Base-by-base conservation (phyloP, 192 early-diverging fungal genomes). In the Podila horticola region DNA sequence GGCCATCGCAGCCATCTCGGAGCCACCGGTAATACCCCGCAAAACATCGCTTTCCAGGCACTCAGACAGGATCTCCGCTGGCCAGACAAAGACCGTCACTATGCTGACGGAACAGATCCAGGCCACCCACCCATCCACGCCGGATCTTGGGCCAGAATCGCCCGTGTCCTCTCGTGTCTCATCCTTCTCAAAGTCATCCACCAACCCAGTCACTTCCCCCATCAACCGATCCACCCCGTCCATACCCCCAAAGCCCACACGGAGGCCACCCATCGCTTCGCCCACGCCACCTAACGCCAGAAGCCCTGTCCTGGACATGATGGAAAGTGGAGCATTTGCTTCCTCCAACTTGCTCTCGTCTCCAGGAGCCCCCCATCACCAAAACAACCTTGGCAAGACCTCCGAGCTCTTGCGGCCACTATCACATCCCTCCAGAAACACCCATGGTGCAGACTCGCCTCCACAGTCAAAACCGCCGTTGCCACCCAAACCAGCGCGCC, bases 401-500 rank as follows among this genome's bases (percentile, higher is more conserved):
- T 19, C n/a, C 9, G 52, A 55, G 24, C 59, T 31, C 15, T 3
- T 58, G 2, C 52, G 77, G 10, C 71, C 75, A 45, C 75, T 64
- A n/a, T 79, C 77, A 24, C 36, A 69, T 59, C 71, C 77, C 24
- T 41, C 38, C 17, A 69, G 64, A 11, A 58, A 31, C 36, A 61
- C 48, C 13, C 15, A 15, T 38, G 66, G 66, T 15, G 61, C 49
- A 20, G 69, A 75, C n/a, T 75, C 75, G 17, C 67, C 71, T 20
- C 83, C 81, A 22, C 81, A 84, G 3, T 83, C 69, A 26, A 88
- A 90, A 75, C 89, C 89, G 20, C 82, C 76, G 6, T 24, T 90
- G 65, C 89, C 89, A 34, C 89, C 89, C 30, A 90, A 90, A 62
- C 89, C 89, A 30, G 79, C 79, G n/a, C 74, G 75, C 30, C 51